Evolutionary conservation across 805 yeast genomes (phyloP).

Genomic region (Pichia ethanolica): DNA sequence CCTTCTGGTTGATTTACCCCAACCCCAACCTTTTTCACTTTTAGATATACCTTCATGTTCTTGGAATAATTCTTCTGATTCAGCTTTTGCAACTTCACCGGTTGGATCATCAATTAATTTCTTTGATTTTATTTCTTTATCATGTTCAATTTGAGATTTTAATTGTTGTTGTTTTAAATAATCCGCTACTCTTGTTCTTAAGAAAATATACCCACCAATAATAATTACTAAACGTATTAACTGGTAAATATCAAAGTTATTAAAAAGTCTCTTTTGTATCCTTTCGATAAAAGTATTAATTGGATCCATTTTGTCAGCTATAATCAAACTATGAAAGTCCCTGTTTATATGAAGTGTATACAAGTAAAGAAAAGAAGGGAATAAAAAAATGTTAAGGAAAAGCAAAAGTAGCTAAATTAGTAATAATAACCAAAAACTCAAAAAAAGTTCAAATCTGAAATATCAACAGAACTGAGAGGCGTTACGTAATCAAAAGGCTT

Average conservation of each 20-base stretch:
- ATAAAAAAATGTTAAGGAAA: no score
- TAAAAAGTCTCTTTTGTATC: conserved; percentile 18
- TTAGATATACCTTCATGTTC: conserved; percentile 8
- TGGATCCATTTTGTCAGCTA: background rate
- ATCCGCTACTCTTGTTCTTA: conserved; percentile 49
- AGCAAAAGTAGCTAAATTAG: no score
- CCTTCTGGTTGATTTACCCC: conserved; percentile 72
- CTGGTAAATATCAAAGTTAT: conserved; percentile 38
- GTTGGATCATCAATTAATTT: conserved; percentile 29
- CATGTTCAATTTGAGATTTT: conserved; percentile 38
- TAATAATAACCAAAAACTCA: no score
- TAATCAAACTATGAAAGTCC: no score
- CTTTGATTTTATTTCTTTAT: conserved; percentile 35
- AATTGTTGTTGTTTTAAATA: conserved; percentile 52
- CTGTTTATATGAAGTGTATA: no score
- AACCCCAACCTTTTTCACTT: conserved; percentile 53
- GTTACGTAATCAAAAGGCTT: no score
- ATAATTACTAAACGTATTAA: conserved; percentile 41
- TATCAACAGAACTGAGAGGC: background rate
- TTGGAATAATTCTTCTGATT: conserved; percentile 20
- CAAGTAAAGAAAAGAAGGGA: no score
- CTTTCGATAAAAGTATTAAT: conserved; percentile 1
- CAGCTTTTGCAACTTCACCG: conserved; percentile 20
- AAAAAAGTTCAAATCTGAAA: no score
- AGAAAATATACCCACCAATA: conserved; percentile 55